Percentiles rank a stretch among this genome's conserved stretches.
Conservation (phyloP, 2,329 filamentous ascomycete genomes). For the Hypocreales sp. region DNA sequence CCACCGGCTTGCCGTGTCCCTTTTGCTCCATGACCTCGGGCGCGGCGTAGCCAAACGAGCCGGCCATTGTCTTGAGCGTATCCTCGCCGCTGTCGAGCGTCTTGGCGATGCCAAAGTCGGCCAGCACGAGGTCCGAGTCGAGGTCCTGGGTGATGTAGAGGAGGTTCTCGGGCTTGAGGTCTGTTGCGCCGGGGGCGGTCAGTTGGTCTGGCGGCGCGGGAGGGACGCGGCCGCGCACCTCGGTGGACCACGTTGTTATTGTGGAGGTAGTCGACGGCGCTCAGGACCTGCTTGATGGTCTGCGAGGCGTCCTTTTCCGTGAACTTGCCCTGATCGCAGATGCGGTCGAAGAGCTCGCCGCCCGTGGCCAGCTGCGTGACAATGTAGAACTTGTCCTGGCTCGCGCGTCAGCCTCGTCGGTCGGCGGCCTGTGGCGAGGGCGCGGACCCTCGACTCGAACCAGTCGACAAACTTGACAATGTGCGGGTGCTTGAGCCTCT, state of each 20-base stretch:
- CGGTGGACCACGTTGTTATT: slow-evolving; percentile 89
- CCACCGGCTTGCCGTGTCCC: slow-evolving; percentile 93
- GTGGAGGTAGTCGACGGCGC: slow-evolving; percentile 89
- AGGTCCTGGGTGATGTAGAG: slow-evolving; percentile 71
- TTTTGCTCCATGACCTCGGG: slow-evolving; percentile 97
- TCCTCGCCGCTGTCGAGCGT: slow-evolving; percentile 86
- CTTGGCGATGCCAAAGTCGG: slow-evolving; percentile 97
- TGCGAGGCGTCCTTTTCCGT: slow-evolving; percentile 96
- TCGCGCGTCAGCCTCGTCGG: slow-evolving; percentile 1
- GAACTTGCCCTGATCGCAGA: slow-evolving; percentile 95
- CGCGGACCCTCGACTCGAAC: slow-evolving; percentile 86
- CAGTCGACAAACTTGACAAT: slow-evolving; percentile 97
- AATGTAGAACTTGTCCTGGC: slow-evolving; percentile 97
- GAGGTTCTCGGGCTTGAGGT: slow-evolving; percentile 95
- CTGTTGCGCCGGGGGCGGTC: too few species aligned
- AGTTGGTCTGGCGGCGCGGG: too few species aligned
- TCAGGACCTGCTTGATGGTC: slow-evolving; percentile 87
- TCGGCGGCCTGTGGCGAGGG: too few species aligned
- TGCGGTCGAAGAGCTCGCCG: slow-evolving; percentile 93
- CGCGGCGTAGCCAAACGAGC: slow-evolving; percentile 93
- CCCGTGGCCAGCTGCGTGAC: slow-evolving; percentile 92
- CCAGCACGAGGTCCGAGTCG: slow-evolving; percentile 77
- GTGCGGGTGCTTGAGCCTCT: slow-evolving; percentile 79
- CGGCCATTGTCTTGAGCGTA: slow-evolving; percentile 94
- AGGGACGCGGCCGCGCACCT: slow-evolving; percentile 54